A percentile compares a stretch with the other conserved stretches of the same genome.
These are phyloP conservation scores for Hypoxylon sp. DNA, from an alignment of 2,329 filamentous ascomycete genomes.

Conservation along the genomic window DNA sequence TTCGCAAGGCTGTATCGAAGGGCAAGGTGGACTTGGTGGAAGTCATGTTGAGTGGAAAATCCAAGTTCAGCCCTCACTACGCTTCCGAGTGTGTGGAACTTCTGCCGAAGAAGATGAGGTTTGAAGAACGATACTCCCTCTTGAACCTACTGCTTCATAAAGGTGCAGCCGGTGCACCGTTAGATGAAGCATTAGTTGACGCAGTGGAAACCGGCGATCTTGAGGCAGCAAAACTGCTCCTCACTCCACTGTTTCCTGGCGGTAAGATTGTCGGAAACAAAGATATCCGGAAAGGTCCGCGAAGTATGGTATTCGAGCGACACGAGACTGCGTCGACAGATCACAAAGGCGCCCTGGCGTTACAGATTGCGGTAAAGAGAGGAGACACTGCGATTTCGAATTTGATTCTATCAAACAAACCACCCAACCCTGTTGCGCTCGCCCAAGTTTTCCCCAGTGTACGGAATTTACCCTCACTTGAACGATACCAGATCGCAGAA, in stretches of 20 bases:
- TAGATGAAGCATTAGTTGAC: conserved; percentile 67
- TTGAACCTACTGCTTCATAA: conserved; percentile 64
- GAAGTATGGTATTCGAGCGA: conserved; percentile 56
- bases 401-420: conserved; percentile 63
- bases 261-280: conserved; percentile 49
- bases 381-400: conserved; percentile 62
- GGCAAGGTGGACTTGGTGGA: conserved; percentile 64
- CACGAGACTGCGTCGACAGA: conserved; percentile 69
- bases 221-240: conserved; percentile 63
- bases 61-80: conserved; percentile 59
- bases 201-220: conserved; percentile 65
- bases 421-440: conserved; percentile 62
- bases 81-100: conserved; percentile 66
- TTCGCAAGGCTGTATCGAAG: conserved; percentile 65
- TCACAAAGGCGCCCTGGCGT: conserved; percentile 65
- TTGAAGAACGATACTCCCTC: conserved; percentile 62
- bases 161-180: conserved; percentile 63
- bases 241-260: conserved; percentile 64
- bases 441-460: conserved; percentile 65
- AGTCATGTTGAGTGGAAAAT: conserved; percentile 63
- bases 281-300: conserved; percentile 51
- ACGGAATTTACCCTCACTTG: conserved; percentile 58
- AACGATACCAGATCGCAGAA: conserved; percentile 65
- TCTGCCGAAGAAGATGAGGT: conserved; percentile 63
- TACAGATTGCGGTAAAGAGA: conserved; percentile 64